phyloP scores from a whole-genome alignment of 768 basidiomycete genomes.

The Leccinellum rugosiceps region DNA sequence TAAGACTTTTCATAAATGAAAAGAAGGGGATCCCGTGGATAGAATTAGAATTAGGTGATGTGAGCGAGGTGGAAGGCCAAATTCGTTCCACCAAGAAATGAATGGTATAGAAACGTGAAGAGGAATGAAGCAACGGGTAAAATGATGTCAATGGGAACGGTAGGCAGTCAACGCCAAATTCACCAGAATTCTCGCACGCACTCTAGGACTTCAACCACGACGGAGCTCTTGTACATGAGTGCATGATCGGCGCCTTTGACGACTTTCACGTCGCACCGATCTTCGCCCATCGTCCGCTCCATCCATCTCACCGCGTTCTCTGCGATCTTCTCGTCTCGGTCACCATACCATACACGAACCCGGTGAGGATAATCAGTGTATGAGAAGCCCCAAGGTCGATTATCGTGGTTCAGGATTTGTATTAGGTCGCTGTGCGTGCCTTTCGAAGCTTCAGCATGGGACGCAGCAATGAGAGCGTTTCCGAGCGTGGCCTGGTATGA shows the following conservation, averaged over 20 bases:
- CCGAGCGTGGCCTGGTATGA: slow-evolving; percentile 68
- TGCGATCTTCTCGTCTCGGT: slow-evolving; percentile 89
- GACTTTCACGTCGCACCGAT: slow-evolving; percentile 73
- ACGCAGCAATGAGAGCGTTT: slow-evolving; percentile 88
- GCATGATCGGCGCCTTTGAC: slow-evolving; percentile 89
- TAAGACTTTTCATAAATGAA: slow-evolving; percentile 4
- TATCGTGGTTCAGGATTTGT: slow-evolving; percentile 88
- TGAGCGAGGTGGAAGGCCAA: background rate
- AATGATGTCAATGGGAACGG: slow-evolving; percentile 4
- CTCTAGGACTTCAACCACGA: slow-evolving; percentile 85
- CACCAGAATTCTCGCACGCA: slow-evolving; percentile 57
- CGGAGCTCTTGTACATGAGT: slow-evolving; percentile 87
- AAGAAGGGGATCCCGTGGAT: slow-evolving; percentile 4
- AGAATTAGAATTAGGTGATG: slow-evolving; percentile 1
- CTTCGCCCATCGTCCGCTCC: slow-evolving; percentile 78
- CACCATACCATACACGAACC: slow-evolving; percentile 90
- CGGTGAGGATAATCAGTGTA: slow-evolving; percentile 75
- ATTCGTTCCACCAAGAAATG: slow-evolving; percentile 16
- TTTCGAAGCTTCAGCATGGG: slow-evolving; percentile 90
- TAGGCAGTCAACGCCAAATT: slow-evolving; percentile 6
- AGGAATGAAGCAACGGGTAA: slow-evolving; percentile 17
- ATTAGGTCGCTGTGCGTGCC: slow-evolving; percentile 90
- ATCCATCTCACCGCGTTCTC: slow-evolving; percentile 91
- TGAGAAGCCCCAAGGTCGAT: slow-evolving; percentile 86
- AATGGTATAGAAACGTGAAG: slow-evolving; percentile 8